Percentiles rank a stretch among this genome's conserved stretches.
Conservation (phyloP, 345 rosid species). For the Clausena lansium region DNA sequence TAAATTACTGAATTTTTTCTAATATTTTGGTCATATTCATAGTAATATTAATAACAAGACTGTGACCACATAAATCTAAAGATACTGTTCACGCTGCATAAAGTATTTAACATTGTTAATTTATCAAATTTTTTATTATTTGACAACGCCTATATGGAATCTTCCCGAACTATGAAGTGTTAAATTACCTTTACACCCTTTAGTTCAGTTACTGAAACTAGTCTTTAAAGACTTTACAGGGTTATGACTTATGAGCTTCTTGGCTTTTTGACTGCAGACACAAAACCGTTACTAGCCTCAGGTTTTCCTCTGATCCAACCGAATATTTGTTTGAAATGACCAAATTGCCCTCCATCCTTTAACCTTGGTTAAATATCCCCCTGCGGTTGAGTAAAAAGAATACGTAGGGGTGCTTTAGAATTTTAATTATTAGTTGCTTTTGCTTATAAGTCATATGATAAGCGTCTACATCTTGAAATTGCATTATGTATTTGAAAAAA, state of each 20-base stretch:
- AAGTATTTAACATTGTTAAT: too few species aligned
- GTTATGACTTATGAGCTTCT: background rate
- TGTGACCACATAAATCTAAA: too few species aligned
- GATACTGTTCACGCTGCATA: too few species aligned
- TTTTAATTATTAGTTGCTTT: slow-evolving; percentile 3
- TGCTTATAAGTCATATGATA: background rate
- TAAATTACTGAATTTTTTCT: background rate
- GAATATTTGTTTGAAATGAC: background rate
- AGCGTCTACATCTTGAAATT: background rate
- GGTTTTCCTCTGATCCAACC: background rate
- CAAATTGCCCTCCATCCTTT: background rate
- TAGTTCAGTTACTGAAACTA: background rate
- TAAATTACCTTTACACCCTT: background rate
- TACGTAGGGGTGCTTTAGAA: background rate
- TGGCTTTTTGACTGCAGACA: slow-evolving; percentile 19
- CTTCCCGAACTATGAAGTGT: background rate
- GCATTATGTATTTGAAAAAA: background rate
- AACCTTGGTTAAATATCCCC: background rate
- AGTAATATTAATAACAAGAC: background rate
- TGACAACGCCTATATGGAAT: background rate
- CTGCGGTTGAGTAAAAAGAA: background rate
- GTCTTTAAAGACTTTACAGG: background rate
- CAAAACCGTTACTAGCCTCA: slow-evolving; percentile 19
- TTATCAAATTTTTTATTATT: too few species aligned
- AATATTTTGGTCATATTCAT: background rate